Evolutionary conservation across 768 basidiomycete genomes (phyloP).

Genomic region (Pleurotus sapidus): DNA sequence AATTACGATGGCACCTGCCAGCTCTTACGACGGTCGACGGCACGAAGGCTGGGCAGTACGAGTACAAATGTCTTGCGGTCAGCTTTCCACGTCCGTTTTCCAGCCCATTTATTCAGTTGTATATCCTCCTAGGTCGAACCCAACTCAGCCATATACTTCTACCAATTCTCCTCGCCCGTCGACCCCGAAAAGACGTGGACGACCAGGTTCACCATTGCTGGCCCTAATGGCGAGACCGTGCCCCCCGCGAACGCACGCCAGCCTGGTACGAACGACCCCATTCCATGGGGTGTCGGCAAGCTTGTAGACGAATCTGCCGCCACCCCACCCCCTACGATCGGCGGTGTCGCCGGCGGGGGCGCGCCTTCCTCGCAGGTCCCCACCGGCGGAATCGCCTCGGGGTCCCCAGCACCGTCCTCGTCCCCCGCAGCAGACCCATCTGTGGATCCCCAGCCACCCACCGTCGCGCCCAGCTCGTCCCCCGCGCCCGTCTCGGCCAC

Average conservation of each 20-base stretch:
- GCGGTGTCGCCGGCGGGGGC: conserved; percentile 8
- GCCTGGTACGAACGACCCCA: conserved; percentile 44
- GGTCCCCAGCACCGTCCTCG: too few species aligned
- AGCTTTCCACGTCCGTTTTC: conserved; percentile 12
- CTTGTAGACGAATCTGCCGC: conserved; percentile 45
- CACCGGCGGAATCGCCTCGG: not conserved
- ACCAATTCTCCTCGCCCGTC: conserved; percentile 59
- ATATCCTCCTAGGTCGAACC: conserved; percentile 46
- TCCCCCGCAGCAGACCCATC: too few species aligned
- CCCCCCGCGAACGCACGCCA: conserved; percentile 53
- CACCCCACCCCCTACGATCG: conserved; percentile 30
- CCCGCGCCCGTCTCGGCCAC: conserved; percentile 8
- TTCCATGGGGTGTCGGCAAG: conserved; percentile 67
- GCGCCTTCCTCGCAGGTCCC: conserved; percentile 12
- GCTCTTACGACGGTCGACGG: conserved; percentile 68
- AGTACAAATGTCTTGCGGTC: conserved; percentile 68
- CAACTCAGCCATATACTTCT: conserved; percentile 75
- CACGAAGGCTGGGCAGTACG: conserved; percentile 47
- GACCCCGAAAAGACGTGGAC: conserved; percentile 57
- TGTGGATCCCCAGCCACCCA: too few species aligned
- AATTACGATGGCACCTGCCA: conserved; percentile 22
- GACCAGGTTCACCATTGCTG: conserved; percentile 73
- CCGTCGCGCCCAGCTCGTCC: too few species aligned
- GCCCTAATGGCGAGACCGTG: conserved; percentile 38
- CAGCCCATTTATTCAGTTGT: not conserved